These are phyloP conservation scores for Hibiscus mutabilis DNA, from an alignment of 345 rosid genomes.

Conservation along the genomic window DNA sequence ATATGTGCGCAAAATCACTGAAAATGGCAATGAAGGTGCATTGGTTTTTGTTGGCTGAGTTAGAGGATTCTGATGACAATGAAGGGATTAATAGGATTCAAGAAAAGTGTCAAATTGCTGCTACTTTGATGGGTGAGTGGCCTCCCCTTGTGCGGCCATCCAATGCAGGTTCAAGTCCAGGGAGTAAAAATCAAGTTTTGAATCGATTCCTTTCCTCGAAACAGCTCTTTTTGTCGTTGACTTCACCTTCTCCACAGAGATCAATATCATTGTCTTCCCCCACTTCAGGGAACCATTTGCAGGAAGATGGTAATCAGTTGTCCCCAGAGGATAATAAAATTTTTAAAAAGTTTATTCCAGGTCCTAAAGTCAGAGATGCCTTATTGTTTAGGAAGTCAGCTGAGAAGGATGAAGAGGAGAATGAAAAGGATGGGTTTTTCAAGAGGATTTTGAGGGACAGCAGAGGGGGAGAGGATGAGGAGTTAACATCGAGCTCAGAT, in stretches of 20 bases:
- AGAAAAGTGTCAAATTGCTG: slow-evolving; percentile 96
- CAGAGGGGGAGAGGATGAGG: slow-evolving; percentile 59
- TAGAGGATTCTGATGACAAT: slow-evolving; percentile 92
- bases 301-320: slow-evolving; percentile 51
- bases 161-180: slow-evolving; percentile 47
- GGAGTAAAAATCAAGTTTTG: slow-evolving; percentile 88
- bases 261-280: slow-evolving; percentile 49
- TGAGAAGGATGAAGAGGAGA: slow-evolving; percentile 86
- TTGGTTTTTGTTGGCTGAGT: slow-evolving; percentile 95
- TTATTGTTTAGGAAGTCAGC: slow-evolving; percentile 86
- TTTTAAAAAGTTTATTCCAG: slow-evolving; percentile 87
- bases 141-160: slow-evolving; percentile 56
- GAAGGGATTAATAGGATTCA: slow-evolving; percentile 95
- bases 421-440: slow-evolving; percentile 91
- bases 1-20: slow-evolving; percentile 74
- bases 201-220: slow-evolving; percentile 77
- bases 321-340: slow-evolving; percentile 76
- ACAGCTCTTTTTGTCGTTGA: slow-evolving; percentile 76
- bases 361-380: slow-evolving; percentile 93
- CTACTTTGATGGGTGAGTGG: slow-evolving; percentile 98
- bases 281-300: slow-evolving; percentile 44
- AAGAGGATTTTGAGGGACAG: slow-evolving; percentile 80
- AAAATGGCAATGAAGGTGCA: slow-evolving; percentile 93
- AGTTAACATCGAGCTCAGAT: slow-evolving; percentile 52
- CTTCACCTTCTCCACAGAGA: slow-evolving; percentile 66